phyloP scores from a whole-genome alignment of 2,329 filamentous ascomycete genomes.

The Chrysosporium keratinophilum region DNA sequence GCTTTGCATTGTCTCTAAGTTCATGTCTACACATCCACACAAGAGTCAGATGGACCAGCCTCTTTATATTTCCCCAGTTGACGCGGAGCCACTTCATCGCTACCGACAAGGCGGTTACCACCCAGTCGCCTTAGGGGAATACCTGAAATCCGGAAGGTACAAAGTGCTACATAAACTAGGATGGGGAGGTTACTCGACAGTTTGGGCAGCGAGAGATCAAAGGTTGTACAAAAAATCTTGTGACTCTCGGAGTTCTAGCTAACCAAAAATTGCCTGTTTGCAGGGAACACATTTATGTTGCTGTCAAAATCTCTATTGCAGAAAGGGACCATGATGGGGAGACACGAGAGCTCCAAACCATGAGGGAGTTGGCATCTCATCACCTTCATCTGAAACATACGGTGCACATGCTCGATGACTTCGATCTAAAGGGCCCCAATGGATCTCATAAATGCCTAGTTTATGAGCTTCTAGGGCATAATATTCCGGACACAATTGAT shows the following conservation, averaged over 20 bases:
- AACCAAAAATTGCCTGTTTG: background rate
- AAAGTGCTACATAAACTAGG: slow-evolving; percentile 32
- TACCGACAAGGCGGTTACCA: slow-evolving; percentile 27
- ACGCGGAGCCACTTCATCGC: slow-evolving; percentile 19
- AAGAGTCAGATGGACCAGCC: too few relatives aligned
- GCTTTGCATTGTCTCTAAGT: too few relatives aligned
- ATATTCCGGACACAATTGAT: slow-evolving; percentile 31
- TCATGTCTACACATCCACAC: too few relatives aligned
- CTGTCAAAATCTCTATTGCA: slow-evolving; percentile 21
- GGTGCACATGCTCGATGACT: slow-evolving; percentile 30
- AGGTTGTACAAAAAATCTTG: slow-evolving; percentile 9
- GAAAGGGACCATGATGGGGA: slow-evolving; percentile 13
- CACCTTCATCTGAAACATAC: slow-evolving; percentile 22
- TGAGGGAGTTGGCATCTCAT: too few relatives aligned
- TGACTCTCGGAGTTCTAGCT: background rate
- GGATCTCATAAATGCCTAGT: slow-evolving; percentile 39
- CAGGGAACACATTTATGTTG: slow-evolving; percentile 20
- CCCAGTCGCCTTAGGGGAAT: slow-evolving; percentile 26
- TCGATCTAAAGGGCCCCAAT: slow-evolving; percentile 36
- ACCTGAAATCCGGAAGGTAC: slow-evolving; percentile 26
- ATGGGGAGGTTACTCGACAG: slow-evolving; percentile 29
- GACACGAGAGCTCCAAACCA: slow-evolving; percentile 15
- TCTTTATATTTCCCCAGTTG: slow-evolving; percentile 4
- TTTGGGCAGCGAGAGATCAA: slow-evolving; percentile 28
- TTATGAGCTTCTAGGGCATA: slow-evolving; percentile 34